A percentile compares a stretch with the other conserved stretches of the same genome.
phyloP scores from a whole-genome alignment of 1,139 yeast species.

The Pneumocystis oryctolagi region DNA sequence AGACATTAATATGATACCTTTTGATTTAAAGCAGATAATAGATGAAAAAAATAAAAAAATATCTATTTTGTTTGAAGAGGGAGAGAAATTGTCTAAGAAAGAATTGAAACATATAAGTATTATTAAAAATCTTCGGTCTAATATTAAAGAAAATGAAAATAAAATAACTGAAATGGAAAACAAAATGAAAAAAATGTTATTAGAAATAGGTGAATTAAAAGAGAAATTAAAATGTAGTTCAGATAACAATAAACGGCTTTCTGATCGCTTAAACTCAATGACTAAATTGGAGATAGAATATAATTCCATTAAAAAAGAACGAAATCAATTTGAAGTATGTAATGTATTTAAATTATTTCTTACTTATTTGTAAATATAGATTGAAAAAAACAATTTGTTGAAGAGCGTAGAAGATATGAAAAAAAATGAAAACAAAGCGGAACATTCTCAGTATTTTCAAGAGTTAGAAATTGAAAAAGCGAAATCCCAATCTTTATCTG shows the following conservation, averaged over 20 bases:
- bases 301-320: constrained; percentile 11
- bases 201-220: constrained; percentile 15
- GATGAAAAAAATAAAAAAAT: constrained; percentile 42
- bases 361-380: background rate
- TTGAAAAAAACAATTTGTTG: background rate
- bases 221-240: constrained; percentile 16
- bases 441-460: constrained; percentile 8
- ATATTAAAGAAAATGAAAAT: constrained; percentile 24
- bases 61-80: constrained; percentile 56
- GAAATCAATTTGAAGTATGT: constrained; percentile 6
- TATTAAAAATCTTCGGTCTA: constrained; percentile 45
- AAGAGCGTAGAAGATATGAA: constrained; percentile 12
- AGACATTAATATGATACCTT: background rate
- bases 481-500: constrained; percentile 15
- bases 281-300: constrained; percentile 14
- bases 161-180: constrained; percentile 16
- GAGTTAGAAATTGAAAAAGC: constrained; percentile 13
- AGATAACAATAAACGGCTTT: constrained; percentile 14
- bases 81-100: constrained; percentile 57
- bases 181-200: constrained; percentile 17
- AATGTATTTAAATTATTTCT: constrained; percentile 2
- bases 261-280: constrained; percentile 13
- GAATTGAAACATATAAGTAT: constrained; percentile 58
- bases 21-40: constrained; percentile 18
- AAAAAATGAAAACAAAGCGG: constrained; percentile 11